phyloP scores from a whole-genome alignment of 192 early-diverging fungal species.

The Rhizophagus clarus region DNA sequence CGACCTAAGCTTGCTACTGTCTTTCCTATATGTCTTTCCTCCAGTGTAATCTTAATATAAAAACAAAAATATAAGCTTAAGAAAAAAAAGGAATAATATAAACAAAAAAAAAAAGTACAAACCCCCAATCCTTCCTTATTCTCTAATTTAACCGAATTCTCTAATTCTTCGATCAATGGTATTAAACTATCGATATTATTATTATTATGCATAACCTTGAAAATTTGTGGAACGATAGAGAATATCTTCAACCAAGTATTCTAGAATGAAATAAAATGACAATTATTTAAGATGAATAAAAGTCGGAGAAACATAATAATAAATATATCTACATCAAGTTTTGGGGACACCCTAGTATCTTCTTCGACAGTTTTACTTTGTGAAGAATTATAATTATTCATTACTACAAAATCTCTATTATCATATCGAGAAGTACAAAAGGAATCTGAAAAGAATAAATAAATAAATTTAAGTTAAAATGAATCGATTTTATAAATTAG shows the following conservation, averaged over 20 bases:
- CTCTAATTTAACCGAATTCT: neutral
- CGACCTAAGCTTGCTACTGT: neutral
- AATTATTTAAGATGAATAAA: neutral
- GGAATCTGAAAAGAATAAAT: constrained; percentile 36
- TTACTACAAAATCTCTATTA: constrained; percentile 72
- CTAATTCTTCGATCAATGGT: constrained; percentile 21
- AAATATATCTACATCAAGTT: constrained; percentile 38
- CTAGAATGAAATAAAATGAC: constrained; percentile 24
- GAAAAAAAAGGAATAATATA: neutral
- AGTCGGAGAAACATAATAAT: constrained; percentile 26
- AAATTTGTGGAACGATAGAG: constrained; percentile 40
- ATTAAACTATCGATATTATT: constrained; percentile 23
- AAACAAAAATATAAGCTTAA: neutral
- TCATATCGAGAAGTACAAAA: constrained; percentile 55
- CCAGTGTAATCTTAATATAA: constrained; percentile 1
- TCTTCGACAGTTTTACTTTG: constrained; percentile 39
- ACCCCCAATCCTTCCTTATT: neutral
- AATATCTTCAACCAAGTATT: constrained; percentile 40
- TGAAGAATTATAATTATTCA: constrained; percentile 57
- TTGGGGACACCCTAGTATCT: constrained; percentile 42
- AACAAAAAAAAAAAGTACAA: neutral
- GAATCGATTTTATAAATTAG: neutral
- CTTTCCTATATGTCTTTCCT: constrained; percentile 20
- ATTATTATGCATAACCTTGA: constrained; percentile 36
- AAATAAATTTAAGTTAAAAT: constrained; percentile 18